phyloP scores from a whole-genome alignment of 2,329 filamentous ascomycete species.

The Pseudogymnoascus sp. region DNA sequence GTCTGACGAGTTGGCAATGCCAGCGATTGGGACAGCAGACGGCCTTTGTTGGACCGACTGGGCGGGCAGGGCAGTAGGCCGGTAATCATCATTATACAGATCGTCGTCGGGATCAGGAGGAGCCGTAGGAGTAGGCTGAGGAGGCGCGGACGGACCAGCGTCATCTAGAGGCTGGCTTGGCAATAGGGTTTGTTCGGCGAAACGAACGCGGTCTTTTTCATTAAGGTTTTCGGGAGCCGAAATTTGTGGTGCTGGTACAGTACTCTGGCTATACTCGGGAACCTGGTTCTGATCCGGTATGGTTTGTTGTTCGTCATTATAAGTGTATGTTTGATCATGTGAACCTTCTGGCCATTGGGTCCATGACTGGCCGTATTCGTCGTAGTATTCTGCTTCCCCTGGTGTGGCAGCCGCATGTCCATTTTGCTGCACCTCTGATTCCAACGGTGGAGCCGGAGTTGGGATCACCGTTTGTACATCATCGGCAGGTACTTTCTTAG shows the following conservation, averaged over 20 bases:
- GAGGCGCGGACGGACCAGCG: slow-evolving; percentile 36
- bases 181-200: slow-evolving; percentile 69
- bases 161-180: slow-evolving; percentile 62
- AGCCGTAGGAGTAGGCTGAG: slow-evolving; percentile 19
- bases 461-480: slow-evolving; percentile 12
- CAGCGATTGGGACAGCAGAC: background rate
- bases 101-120: slow-evolving; percentile 18
- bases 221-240: slow-evolving; percentile 54
- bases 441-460: slow-evolving; percentile 19
- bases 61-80: slow-evolving; percentile 11
- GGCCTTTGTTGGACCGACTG: slow-evolving; percentile 17
- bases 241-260: slow-evolving; percentile 53
- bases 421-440: slow-evolving; percentile 28
- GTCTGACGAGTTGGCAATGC: background rate
- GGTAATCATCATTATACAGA: slow-evolving; percentile 22
- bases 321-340: slow-evolving; percentile 22
- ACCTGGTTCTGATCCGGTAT: slow-evolving; percentile 29
- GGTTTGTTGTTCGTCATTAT: slow-evolving; percentile 23
- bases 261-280: slow-evolving; percentile 35
- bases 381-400: slow-evolving; percentile 3
- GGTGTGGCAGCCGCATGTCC: slow-evolving; percentile 14
- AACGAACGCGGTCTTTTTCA: slow-evolving; percentile 74
- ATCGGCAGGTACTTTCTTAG: background rate
- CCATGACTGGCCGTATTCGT: background rate
- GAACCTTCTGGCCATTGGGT: background rate